Evolutionary conservation across 805 yeast genomes (phyloP), one percentile per base, ranked within the genome.

Genomic region (Vanderwaltozyma tropicalis): DNA sequence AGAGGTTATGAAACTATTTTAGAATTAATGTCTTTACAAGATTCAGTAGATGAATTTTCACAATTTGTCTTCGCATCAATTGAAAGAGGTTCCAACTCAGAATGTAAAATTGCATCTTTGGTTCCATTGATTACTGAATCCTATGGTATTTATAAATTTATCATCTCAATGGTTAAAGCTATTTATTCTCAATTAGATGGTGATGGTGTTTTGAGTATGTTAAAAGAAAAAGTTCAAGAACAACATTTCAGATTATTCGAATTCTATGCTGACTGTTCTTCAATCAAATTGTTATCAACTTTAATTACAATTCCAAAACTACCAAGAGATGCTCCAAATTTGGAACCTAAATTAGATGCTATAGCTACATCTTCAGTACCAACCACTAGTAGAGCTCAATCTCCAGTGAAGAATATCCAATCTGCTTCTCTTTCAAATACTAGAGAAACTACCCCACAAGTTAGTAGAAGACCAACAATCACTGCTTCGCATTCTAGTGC

Each of bases 101-200:
- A 89, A 49, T 85, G 94, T 61, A 79, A 81, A 45, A 80, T 85
- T 14, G 75, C 92, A 44, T 86, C 95, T 0, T 66, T 89, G 46
- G 92, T 89, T 27, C 96, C 96, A 2, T 67, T 88, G 61, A 85
- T 89, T 37, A 74, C 89, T 6, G 98, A 89, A 59, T 74, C 94
- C 2, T 88, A 85, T 53, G 97, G 97, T 32, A 86, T 89, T 41
- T 85, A 87, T 61, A 83, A 86, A 59, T 89, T 89, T 50, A 66
- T 82, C 41, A 81, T 85, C 2, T 80, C 94, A 9, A 88, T 89
- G 97, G 64, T 89, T 41, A 73, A 95, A 46, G 96, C 94, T 0
- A 69, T 89, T 76, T 75, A 82, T 52, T 74, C 49, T 70, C 84
- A 49, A 72, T 82, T 44, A 77, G 79, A 41, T 22, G 54, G 48